Evolutionary conservation across 2,329 filamentous ascomycete genomes (phyloP).

Genomic region (Waltergamsia citrina): DNA sequence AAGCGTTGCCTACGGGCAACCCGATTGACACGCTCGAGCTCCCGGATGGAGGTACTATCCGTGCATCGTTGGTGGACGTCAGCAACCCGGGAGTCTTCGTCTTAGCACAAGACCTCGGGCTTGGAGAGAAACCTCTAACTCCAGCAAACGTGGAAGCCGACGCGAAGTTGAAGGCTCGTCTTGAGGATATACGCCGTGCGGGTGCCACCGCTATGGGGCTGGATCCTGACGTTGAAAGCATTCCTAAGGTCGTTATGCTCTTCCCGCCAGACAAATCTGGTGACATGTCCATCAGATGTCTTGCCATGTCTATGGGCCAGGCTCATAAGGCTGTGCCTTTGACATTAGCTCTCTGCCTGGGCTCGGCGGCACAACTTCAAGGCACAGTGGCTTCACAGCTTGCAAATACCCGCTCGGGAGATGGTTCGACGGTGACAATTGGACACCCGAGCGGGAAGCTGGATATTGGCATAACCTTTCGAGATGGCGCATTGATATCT

Average conservation of each 20-base stretch:
- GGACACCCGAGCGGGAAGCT: slow-evolving; percentile 36
- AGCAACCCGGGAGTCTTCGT: slow-evolving; percentile 58
- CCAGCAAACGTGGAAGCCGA: slow-evolving; percentile 43
- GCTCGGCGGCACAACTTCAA: slow-evolving; percentile 34
- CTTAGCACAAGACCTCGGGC: slow-evolving; percentile 37
- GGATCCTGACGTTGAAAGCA: slow-evolving; percentile 30
- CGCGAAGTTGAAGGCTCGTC: slow-evolving; percentile 26
- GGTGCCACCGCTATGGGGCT: slow-evolving; percentile 55
- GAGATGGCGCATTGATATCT: slow-evolving; percentile 26
- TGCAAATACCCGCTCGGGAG: slow-evolving; percentile 7
- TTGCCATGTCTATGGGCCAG: slow-evolving; percentile 44
- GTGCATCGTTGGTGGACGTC: slow-evolving; percentile 51
- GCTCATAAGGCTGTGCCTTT: slow-evolving; percentile 47
- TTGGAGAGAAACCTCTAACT: slow-evolving; percentile 36
- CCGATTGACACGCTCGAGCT: slow-evolving; percentile 37
- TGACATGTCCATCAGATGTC: slow-evolving; percentile 29
- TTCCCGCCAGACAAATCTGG: slow-evolving; percentile 22
- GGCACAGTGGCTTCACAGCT: slow-evolving; percentile 31
- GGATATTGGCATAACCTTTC: slow-evolving; percentile 32
- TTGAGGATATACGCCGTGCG: slow-evolving; percentile 46
- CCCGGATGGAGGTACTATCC: slow-evolving; percentile 22
- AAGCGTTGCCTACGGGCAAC: slow-evolving; percentile 38
- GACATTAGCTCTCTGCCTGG: slow-evolving; percentile 42
- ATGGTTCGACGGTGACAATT: slow-evolving; percentile 22
- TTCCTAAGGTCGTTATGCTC: slow-evolving; percentile 51